Percentiles rank a stretch among this genome's conserved stretches.
These are phyloP conservation scores for Yamadazyma atlantica DNA, from an alignment of 1,139 yeast species.

Conservation along the genomic window DNA sequence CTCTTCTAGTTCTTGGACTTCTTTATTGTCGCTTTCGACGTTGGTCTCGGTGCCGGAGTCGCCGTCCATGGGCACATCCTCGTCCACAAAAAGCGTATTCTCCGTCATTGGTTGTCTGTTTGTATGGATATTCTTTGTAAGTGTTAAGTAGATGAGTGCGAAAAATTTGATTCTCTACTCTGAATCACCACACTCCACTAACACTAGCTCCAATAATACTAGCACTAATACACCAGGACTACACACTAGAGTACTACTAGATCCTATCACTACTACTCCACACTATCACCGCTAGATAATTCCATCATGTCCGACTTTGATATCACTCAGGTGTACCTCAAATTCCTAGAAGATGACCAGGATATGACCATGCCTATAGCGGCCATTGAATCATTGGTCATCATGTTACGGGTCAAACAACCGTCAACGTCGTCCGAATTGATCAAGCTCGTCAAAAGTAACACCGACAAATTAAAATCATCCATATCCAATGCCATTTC, in stretches of 20 bases:
- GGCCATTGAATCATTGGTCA: constrained; percentile 91
- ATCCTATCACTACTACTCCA: too few relatives aligned
- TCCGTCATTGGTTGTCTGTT: too few relatives aligned
- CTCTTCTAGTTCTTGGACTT: constrained; percentile 4
- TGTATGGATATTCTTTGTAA: too few relatives aligned
- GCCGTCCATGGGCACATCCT: constrained; percentile 6
- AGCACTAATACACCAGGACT: too few relatives aligned
- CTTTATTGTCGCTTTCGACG: constrained; percentile 6
- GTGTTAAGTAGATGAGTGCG: background rate
- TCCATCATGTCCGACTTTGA: constrained; percentile 44
- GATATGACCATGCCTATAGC: constrained; percentile 99
- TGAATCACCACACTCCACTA: too few relatives aligned
- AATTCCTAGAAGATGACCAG: constrained; percentile 78
- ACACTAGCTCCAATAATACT: too few relatives aligned
- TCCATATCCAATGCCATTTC: constrained; percentile 91
- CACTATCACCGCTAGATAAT: background rate
- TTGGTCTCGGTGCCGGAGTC: constrained; percentile 15
- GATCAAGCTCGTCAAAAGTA: constrained; percentile 74
- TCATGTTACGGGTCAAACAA: constrained; percentile 74
- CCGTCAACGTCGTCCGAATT: constrained; percentile 94
- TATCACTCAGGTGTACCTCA: constrained; percentile 75
- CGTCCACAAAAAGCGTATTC: constrained; percentile 11
- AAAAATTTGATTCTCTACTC: too few relatives aligned
- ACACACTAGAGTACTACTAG: too few relatives aligned
- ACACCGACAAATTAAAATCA: constrained; percentile 69